Evolutionary conservation across 1,284 basidiomycete species (phyloP).

Genomic region (Ustilago bromivora): DNA sequence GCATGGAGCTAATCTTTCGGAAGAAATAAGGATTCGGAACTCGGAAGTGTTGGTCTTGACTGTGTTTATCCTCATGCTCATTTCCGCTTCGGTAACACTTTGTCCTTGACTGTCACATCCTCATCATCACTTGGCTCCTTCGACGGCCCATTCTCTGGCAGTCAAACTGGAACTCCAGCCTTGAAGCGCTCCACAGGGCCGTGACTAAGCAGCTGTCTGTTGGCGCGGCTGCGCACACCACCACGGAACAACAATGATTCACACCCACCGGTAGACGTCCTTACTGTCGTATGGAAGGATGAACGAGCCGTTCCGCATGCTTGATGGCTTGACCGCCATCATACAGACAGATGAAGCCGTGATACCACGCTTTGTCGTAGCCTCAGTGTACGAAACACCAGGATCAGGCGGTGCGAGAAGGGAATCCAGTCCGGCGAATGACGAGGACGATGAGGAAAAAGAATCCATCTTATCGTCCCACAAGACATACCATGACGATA

Average conservation of each 20-base stretch:
- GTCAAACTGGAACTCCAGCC: too few relatives aligned
- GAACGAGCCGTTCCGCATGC: constrained; percentile 8
- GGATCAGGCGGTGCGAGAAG: not conserved
- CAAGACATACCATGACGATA: not conserved
- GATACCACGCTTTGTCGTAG: constrained; percentile 6
- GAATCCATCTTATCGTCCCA: not conserved
- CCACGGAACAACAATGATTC: not conserved
- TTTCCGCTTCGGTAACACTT: constrained; percentile 4
- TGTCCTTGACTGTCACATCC: not conserved
- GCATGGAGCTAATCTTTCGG: not conserved
- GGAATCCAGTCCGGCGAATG: not conserved
- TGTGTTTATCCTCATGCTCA: not conserved
- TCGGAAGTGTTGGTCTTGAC: constrained; percentile 8
- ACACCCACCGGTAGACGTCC: not conserved
- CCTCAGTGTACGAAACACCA: not conserved
- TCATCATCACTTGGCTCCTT: not conserved
- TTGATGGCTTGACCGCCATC: constrained; percentile 19
- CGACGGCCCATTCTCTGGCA: not conserved
- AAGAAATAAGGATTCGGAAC: constrained; percentile 3
- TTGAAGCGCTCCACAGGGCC: too few relatives aligned
- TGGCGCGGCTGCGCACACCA: not conserved
- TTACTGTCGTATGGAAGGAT: constrained; percentile 1
- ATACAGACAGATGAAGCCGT: constrained; percentile 10
- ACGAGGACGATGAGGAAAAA: constrained; percentile 10
- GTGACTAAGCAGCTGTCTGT: not conserved